Conservation (phyloP, 164 flowering plant species). For the Stephania japonica region DNA sequence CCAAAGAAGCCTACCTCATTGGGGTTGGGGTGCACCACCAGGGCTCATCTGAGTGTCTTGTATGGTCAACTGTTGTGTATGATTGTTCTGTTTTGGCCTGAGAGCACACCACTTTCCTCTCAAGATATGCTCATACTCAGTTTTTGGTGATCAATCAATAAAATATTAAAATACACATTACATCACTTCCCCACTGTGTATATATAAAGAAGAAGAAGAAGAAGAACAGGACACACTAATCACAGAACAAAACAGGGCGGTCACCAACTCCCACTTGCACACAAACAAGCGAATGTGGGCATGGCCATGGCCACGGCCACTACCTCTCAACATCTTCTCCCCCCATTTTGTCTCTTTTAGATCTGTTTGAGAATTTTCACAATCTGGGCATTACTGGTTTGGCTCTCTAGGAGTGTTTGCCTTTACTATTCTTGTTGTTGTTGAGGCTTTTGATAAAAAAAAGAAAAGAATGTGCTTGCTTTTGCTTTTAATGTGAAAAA, state of each 20-base stretch:
- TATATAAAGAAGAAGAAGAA: background rate
- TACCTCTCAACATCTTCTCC: conserved; percentile 8
- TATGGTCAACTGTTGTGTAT: background rate
- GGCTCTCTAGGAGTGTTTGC: conserved; percentile 18
- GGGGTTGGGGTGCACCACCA: background rate
- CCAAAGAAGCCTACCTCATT: background rate
- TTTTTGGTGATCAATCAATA: background rate
- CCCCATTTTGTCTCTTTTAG: conserved; percentile 9
- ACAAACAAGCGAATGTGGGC: conserved; percentile 32
- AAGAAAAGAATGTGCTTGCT: conserved; percentile 19
- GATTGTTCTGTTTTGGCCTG: background rate
- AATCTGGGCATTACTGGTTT: conserved; percentile 13
- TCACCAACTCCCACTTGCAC: conserved; percentile 74
- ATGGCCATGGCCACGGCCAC: conserved; percentile 4
- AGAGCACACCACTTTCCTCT: background rate
- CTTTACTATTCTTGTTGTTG: conserved; percentile 10
- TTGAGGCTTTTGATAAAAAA: background rate
- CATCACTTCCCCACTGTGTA: background rate
- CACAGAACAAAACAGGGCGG: conserved; percentile 13
- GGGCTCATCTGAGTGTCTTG: background rate
- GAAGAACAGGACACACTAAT: background rate
- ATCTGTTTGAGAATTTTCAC: conserved; percentile 17
- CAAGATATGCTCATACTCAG: background rate
- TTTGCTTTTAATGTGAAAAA: conserved; percentile 11
- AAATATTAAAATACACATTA: background rate